Evolutionary conservation across 2,329 filamentous ascomycete genomes (phyloP), one percentile per base, ranked within the genome.

Genomic region (Fusarium sp.): DNA sequence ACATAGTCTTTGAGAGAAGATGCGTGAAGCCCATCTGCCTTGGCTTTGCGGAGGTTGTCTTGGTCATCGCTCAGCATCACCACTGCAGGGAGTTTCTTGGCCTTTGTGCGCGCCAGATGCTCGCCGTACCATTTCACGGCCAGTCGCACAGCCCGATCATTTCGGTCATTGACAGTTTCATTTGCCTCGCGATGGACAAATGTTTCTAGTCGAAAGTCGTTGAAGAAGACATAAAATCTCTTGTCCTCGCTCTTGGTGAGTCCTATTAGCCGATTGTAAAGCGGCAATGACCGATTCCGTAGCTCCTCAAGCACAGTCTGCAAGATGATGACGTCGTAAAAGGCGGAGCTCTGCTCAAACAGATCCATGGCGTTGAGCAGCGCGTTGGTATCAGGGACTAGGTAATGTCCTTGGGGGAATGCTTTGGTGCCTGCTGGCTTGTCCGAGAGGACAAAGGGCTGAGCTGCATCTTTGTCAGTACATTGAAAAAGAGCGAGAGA

Each of bases 201-300:
- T 0, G 97, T 99, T 83, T 99, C 97, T 42, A 95, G 87, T 61
- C 96, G 91, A 81, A 99, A 99, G 79, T 99, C 97, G 82, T 99
- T 99, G 90, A 98, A 98, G 82, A 99, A 99, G 62, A 99, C 94
- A 80, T 98, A 98, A 82, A 98, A 98, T 64, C 96, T 91, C 87
- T 99, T 99, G 75, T 97, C 95, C 78, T 98, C 95, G 80, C 96
- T 98, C 84, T 96, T 97, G 42, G 95, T 97, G 73, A 99, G 87
- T 25, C 93, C 92, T 75, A 98, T 91, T 59, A 99, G 87, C 42
- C 97, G 94, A 82, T 98, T 98, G 86, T 98, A 99, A 40, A 99
- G 90, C 47, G 97, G 97, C 70, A 98, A 84, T 14, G 96, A 98
- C 77, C 95, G 91, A 82, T 98, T 98, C 81, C 95, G 94, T 69